Base-by-base conservation (phyloP, 805 yeast species). In the Starmerella sp. region DNA sequence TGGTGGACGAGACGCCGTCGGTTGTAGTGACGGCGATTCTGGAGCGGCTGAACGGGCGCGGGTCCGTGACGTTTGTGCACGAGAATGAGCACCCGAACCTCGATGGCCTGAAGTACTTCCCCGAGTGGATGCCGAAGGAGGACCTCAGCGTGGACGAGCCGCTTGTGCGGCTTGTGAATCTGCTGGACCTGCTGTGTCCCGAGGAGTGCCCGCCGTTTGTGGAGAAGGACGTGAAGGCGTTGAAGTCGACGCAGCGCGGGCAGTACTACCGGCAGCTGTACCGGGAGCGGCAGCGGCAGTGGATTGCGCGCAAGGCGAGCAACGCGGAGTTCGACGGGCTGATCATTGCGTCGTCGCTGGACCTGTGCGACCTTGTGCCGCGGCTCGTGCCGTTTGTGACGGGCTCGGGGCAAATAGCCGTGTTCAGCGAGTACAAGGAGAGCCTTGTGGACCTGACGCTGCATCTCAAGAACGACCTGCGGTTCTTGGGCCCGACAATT, bases 1-100 rank as follows among this genome's bases (percentile, higher is more conserved):
- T 91, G 4, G 75, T 88, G 53, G 99, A 93, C 65, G 98, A 93
- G 65, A 84, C 96, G n/a, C 90, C 95, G 35, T 96, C 97, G 6
- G 75, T 91, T n/a, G 66, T 93, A 0, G 78, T 86, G 6, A 86
- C 86, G 57, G 87, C 95, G 4, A 74, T 93, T 76, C 66, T 93
- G 69, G 99, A 93, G 67, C 76, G 97, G 66, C 86, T 95, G 91
- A 81, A 81, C 57, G 79, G 80, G 5, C 68, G 65, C 2, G 95
- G 96, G 13, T 72, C 79, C 52, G 80, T 93, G 45, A 75, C 87
- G 3, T 76, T 87, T 22, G 74, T 83, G 1, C 97, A 93, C 69
- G 98, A 93, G 66, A 88, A 88, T 68, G 98, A 93, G 68, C 97
- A 91, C 66, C 82, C 95, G 2, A 90, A 90, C 65, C 71, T 83